Percentiles rank a stretch among this genome's conserved stretches.
Evolutionary conservation across 2,329 filamentous ascomycete genomes (phyloP).

Genomic region (Verticillium tricorpus): DNA sequence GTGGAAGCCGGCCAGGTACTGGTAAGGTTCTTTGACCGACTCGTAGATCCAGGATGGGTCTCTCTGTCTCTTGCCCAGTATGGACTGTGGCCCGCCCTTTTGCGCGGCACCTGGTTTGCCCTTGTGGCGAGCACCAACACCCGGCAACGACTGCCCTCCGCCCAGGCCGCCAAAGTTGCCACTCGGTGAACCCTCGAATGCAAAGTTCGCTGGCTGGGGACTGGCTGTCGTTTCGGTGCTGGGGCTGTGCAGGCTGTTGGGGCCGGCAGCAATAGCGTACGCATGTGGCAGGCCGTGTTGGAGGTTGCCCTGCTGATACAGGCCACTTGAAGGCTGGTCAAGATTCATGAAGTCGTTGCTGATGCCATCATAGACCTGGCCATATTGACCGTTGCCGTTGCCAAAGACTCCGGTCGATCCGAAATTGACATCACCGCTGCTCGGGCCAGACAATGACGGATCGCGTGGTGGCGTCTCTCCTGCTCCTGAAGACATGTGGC

Average conservation of each 20-base stretch:
- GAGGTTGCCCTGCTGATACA: slow-evolving; percentile 53
- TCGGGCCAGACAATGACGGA: slow-evolving; percentile 35
- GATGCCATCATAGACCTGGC: slow-evolving; percentile 47
- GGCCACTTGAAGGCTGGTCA: slow-evolving; percentile 41
- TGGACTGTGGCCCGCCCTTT: slow-evolving; percentile 40
- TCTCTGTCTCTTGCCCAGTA: slow-evolving; percentile 54
- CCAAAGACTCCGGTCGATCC: slow-evolving; percentile 44
- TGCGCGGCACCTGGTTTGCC: slow-evolving; percentile 35
- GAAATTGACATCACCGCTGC: slow-evolving; percentile 32
- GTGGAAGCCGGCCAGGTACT: slow-evolving; percentile 88
- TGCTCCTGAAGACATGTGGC: slow-evolving; percentile 90
- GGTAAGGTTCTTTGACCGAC: slow-evolving; percentile 84
- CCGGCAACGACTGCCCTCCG: slow-evolving; percentile 16
- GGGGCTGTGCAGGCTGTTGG: slow-evolving; percentile 58
- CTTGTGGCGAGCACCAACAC: slow-evolving; percentile 34
- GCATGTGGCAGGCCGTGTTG: slow-evolving; percentile 61
- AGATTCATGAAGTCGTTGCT: slow-evolving; percentile 49
- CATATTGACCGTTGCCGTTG: slow-evolving; percentile 45
- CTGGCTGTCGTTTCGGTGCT: slow-evolving; percentile 60
- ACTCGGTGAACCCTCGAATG: slow-evolving; percentile 52
- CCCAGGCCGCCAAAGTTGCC: slow-evolving; percentile 12
- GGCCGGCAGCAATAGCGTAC: slow-evolving; percentile 59
- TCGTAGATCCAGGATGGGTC: slow-evolving; percentile 87
- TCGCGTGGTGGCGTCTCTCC: slow-evolving; percentile 74
- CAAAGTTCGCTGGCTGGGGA: slow-evolving; percentile 48